Evolutionary conservation across 768 basidiomycete species (phyloP).

Genomic region (Heimioporus sp.): DNA sequence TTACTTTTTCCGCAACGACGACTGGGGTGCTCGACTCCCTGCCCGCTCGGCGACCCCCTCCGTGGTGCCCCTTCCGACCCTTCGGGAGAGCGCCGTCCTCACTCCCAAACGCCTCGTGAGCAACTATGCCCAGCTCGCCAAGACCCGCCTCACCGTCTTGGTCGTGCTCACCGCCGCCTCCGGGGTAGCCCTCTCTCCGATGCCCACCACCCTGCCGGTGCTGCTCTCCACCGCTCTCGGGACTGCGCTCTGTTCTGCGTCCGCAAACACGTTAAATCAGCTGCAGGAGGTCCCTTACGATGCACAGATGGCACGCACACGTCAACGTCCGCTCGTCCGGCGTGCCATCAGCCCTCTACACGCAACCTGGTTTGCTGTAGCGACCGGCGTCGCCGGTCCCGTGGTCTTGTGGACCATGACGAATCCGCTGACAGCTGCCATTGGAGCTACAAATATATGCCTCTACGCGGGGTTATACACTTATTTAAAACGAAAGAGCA

Average conservation of each 20-base stretch:
- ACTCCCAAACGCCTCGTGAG: constrained; percentile 53
- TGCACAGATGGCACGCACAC: constrained; percentile 93
- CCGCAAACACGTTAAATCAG: constrained; percentile 94
- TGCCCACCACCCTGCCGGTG: constrained; percentile 80
- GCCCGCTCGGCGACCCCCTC: constrained; percentile 11
- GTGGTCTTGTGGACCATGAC: constrained; percentile 76
- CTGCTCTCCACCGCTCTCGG: constrained; percentile 86
- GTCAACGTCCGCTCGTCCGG: constrained; percentile 82
- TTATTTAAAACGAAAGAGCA: constrained; percentile 79
- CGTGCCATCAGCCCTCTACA: constrained; percentile 83
- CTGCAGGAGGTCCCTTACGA: constrained; percentile 94
- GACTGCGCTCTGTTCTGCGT: constrained; percentile 86
- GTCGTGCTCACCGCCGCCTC: constrained; percentile 89
- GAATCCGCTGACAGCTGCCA: constrained; percentile 79
- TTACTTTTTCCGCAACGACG: constrained; percentile 64
- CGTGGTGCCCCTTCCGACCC: constrained; percentile 23
- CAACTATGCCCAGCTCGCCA: constrained; percentile 80
- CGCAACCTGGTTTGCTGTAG: constrained; percentile 73
- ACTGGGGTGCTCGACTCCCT: constrained; percentile 39
- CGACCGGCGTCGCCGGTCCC: constrained; percentile 78
- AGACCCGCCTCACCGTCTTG: constrained; percentile 77
- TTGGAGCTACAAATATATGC: constrained; percentile 81
- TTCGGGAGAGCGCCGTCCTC: constrained; percentile 40
- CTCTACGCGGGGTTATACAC: constrained; percentile 94
- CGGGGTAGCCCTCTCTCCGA: constrained; percentile 88